These are phyloP conservation scores for Castanea crenata DNA, from an alignment of 306 rosid species.

Conservation along the genomic window DNA sequence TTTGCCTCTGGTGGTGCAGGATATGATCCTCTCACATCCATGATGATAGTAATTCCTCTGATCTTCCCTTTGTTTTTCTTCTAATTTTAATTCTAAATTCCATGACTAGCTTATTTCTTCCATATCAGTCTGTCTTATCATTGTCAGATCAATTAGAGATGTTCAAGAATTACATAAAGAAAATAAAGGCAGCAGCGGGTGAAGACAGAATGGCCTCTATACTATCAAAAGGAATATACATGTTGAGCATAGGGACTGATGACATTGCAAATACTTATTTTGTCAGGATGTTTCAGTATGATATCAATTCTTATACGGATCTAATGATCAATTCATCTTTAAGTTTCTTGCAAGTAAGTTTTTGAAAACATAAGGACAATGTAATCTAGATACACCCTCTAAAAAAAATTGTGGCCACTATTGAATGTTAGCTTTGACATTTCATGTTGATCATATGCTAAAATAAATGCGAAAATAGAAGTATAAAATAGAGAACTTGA, in stretches of 20 bases:
- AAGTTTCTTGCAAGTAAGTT: conserved; percentile 20
- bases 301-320: conserved; percentile 15
- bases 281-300: neutral
- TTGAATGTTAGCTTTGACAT: too few relatives aligned
- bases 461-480: too few relatives aligned
- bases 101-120: neutral
- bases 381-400: neutral
- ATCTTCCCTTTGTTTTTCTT: neutral
- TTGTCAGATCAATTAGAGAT: conserved; percentile 19
- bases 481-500: too few relatives aligned
- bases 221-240: neutral
- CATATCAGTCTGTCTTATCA: conserved; percentile 25
- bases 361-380: neutral
- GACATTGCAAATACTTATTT: conserved; percentile 27
- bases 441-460: too few relatives aligned
- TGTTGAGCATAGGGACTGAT: conserved; percentile 32
- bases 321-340: neutral
- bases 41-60: conserved; percentile 19
- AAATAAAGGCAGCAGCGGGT: conserved; percentile 22
- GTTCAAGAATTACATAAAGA: conserved; percentile 31
- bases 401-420: too few relatives aligned
- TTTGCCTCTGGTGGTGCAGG: conserved; percentile 47
- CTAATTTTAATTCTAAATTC: neutral
- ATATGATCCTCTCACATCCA: conserved; percentile 36
- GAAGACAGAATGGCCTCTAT: conserved; percentile 17